These are phyloP conservation scores for Entophlyctis luteolus DNA, from an alignment of 192 early-diverging fungal genomes.

Conservation along the genomic window DNA sequence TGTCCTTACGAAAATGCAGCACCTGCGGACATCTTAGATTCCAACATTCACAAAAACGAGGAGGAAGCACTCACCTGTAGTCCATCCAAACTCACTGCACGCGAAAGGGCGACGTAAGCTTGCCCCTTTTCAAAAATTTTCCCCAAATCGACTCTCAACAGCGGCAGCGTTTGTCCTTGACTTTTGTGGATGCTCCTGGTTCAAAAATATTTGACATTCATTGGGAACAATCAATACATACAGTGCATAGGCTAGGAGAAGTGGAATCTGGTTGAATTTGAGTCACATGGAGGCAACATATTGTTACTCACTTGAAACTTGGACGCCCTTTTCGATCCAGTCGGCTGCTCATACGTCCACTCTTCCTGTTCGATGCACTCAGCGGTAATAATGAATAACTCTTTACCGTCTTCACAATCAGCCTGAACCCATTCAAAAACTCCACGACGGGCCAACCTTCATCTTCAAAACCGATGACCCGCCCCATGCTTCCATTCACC, in stretches of 20 bases:
- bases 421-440: conserved; percentile 24
- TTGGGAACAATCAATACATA: conserved; percentile 11
- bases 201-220: background rate
- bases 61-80: conserved; percentile 23
- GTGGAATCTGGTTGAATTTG: conserved; percentile 27
- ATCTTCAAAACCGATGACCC: conserved; percentile 33
- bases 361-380: background rate
- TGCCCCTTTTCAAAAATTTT: conserved; percentile 51
- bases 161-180: conserved; percentile 50
- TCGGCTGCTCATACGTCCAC: background rate
- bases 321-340: background rate
- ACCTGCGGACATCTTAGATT: background rate
- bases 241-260: conserved; percentile 47
- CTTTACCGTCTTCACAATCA: background rate
- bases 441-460: conserved; percentile 30
- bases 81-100: conserved; percentile 39
- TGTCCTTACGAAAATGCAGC: conserved; percentile 22
- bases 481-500: conserved; percentile 46
- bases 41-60: background rate
- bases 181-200: conserved; percentile 53
- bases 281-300: background rate
- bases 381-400: background rate
- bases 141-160: conserved; percentile 41
- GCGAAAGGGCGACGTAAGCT: conserved; percentile 50
- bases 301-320: background rate